These are phyloP conservation scores for Mycena alexandri DNA, from an alignment of 768 basidiomycete species.

Conservation along the genomic window DNA sequence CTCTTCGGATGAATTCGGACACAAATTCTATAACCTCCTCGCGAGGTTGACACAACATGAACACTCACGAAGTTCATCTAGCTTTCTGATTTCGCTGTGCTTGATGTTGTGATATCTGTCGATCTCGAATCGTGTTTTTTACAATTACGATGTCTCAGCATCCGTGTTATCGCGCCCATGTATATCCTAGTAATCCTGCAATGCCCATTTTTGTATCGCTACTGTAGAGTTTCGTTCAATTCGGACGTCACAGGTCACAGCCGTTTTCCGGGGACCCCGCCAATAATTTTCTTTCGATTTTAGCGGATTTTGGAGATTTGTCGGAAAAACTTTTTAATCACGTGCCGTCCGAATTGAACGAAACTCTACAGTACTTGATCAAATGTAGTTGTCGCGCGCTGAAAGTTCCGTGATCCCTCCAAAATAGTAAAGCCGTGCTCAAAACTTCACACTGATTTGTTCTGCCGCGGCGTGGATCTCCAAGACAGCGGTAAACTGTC, in stretches of 20 bases:
- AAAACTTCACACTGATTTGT: constrained; percentile 2
- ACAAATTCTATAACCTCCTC: constrained; percentile 7
- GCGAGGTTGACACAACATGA: constrained; percentile 1
- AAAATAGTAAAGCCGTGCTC: not conserved
- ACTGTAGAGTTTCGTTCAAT: no score
- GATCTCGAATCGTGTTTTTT: constrained; percentile 9
- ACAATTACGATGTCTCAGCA: not conserved
- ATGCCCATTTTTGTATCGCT: constrained; percentile 17
- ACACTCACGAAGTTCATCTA: not conserved
- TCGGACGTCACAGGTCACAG: no score
- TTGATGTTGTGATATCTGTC: constrained; percentile 15
- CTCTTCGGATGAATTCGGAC: constrained; percentile 19
- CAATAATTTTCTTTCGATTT: no score
- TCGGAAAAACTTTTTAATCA: no score
- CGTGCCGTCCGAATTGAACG: no score
- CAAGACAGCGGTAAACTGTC: not conserved
- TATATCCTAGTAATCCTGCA: constrained; percentile 10
- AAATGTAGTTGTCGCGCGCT: constrained; percentile 2
- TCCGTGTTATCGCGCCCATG: constrained; percentile 3
- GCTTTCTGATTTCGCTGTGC: not conserved
- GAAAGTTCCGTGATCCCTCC: constrained; percentile 22
- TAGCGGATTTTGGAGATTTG: no score
- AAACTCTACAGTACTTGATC: no score
- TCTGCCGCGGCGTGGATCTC: not conserved
- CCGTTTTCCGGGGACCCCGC: no score